Conservation (phyloP, 495 filamentous ascomycete genomes). For the Daldinia grandis region DNA sequence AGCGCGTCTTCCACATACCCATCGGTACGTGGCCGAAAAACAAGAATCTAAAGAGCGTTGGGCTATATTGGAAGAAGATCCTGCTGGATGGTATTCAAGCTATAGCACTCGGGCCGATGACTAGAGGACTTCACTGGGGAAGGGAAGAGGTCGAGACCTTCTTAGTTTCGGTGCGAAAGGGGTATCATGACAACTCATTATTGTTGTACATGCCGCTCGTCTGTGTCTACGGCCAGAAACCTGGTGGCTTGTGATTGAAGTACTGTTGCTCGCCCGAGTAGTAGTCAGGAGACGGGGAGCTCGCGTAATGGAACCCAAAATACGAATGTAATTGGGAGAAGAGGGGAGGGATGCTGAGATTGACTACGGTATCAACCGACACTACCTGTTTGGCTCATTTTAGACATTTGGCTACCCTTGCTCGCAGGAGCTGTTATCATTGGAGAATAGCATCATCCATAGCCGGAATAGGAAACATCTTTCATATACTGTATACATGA, state of each 20-base stretch:
- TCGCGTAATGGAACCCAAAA: neutral
- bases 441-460: conserved; percentile 37
- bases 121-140: conserved; percentile 60
- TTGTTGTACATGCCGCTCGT: conserved; percentile 62
- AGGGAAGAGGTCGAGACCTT: conserved; percentile 58
- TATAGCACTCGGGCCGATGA: conserved; percentile 70
- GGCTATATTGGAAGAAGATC: conserved; percentile 65
- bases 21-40: conserved; percentile 74
- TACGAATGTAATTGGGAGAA: conserved; percentile 3
- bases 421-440: conserved; percentile 37
- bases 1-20: conserved; percentile 69
- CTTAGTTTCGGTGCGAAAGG: conserved; percentile 55
- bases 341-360: conserved; percentile 1
- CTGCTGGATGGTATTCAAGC: conserved; percentile 67
- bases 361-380: conserved; percentile 24
- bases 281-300: neutral
- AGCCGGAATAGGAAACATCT: conserved; percentile 38
- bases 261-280: conserved; percentile 4
- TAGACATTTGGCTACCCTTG: conserved; percentile 39
- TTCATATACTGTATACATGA: conserved; percentile 4
- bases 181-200: conserved; percentile 53
- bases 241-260: conserved; percentile 24
- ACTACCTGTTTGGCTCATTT: conserved; percentile 36
- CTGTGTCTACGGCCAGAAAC: conserved; percentile 60
- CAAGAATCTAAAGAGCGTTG: conserved; percentile 68